Conservation (phyloP, 106 monocot species). For the Chionographis japonica region DNA sequence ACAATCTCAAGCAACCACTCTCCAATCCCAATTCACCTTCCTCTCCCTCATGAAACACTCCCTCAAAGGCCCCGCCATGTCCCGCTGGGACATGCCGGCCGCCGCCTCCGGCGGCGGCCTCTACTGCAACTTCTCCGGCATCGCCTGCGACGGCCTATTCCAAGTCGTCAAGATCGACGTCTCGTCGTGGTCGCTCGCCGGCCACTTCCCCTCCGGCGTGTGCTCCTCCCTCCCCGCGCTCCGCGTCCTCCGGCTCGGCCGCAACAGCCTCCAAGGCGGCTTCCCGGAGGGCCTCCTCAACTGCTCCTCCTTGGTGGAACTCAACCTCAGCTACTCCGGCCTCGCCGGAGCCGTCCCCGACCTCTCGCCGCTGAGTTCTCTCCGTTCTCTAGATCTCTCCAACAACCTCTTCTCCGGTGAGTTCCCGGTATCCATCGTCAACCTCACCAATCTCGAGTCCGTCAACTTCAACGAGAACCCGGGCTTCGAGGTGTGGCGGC, state of each 20-base stretch:
- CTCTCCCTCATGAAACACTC: constrained; percentile 62
- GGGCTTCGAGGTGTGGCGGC: constrained; percentile 52
- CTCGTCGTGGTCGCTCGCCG: constrained; percentile 51
- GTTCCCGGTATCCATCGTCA: constrained; percentile 67
- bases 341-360: constrained; percentile 64
- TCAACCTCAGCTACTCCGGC: constrained; percentile 52
- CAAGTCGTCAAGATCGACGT: constrained; percentile 51
- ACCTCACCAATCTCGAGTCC: constrained; percentile 62
- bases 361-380: constrained; percentile 44
- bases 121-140: constrained; percentile 58
- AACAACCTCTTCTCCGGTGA: constrained; percentile 67
- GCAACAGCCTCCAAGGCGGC: constrained; percentile 43
- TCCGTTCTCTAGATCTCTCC: constrained; percentile 65
- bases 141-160: constrained; percentile 50
- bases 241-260: constrained; percentile 38
- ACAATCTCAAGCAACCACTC: background rate
- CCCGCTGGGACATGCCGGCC: constrained; percentile 36
- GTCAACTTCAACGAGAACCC: constrained; percentile 82
- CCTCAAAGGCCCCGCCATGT: constrained; percentile 45
- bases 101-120: background rate
- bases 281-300: constrained; percentile 62
- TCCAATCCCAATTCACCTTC: constrained; percentile 40
- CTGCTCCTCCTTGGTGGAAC: constrained; percentile 62
- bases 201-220: constrained; percentile 56
- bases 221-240: constrained; percentile 60